Base-by-base conservation (phyloP, 768 basidiomycete genomes). In the Naganishia antarctica region DNA sequence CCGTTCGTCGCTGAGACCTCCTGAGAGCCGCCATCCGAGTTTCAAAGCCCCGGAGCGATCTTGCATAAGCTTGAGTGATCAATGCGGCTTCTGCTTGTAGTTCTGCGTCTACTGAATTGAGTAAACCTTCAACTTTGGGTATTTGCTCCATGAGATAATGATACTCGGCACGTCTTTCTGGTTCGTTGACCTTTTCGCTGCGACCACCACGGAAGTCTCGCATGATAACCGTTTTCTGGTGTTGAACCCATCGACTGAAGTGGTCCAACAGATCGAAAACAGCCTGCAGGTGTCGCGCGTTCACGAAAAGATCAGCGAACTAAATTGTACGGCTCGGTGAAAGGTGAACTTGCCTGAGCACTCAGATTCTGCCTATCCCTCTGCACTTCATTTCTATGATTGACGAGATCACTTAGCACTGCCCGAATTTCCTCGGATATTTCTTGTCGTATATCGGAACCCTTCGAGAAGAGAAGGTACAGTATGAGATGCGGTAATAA, bases 241-340 rank as follows among this genome's bases (percentile, higher is more conserved):
- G 79, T 46, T 88, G 86, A 34, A 91, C 83, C 86, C 91, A 98
- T 70, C 86, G 87, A 78, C 87, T 94, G 12, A 98, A 81, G 72
- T 98, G 93, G 73, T 99, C 96, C 74, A 99, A 84, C 29, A 99
- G 82, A 79, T 87, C 87, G 76, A 99, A 99, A 23, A 97, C 85
- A 9, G 86, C 90, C 93, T 97, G 63, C 3, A 32, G 2, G 3
- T 7, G 11, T 34, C 12, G 15, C 12, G 18, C 34, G 7, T 18
- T 47, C 3, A 16, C n/a, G n/a, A 25, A 8, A 25, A 57, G 32
- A 12, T 25, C 16, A 41, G 25, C 32, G 25, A 37, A 8, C 18
- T 34, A n/a, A 11, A 26, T 25, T 32, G 13, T 62, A n/a, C 16
- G 28, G 34, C 25, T 26, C 37, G 16, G 4, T 9, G 16, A 28